A percentile compares a stretch with the other conserved stretches of the same genome.
Evolutionary conservation across 1,284 basidiomycete genomes (phyloP).

Genomic region (Pseudozyma thailandica): DNA sequence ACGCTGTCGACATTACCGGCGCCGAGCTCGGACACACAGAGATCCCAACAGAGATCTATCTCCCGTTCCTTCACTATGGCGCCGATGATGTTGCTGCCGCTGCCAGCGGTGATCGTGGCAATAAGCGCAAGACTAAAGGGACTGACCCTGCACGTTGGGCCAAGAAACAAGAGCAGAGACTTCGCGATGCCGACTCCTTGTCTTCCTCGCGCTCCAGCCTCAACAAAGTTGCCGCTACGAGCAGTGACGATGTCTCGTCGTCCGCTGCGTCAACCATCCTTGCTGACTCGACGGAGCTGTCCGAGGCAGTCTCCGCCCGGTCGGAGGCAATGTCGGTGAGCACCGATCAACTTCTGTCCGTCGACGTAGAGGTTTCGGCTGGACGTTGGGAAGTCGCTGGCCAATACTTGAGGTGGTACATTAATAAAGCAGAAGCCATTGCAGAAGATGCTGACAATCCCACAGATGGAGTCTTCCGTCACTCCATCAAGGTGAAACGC

Average conservation of each 20-base stretch:
- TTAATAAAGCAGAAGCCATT: conserved; percentile 67
- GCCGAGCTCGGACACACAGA: conserved; percentile 46
- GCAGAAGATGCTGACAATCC: conserved; percentile 26
- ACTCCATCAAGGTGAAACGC: conserved; percentile 44
- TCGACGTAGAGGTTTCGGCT: conserved; percentile 73
- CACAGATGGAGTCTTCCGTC: conserved; percentile 28
- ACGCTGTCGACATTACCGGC: conserved; percentile 35
- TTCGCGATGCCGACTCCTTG: conserved; percentile 18
- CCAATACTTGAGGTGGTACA: conserved; percentile 83
- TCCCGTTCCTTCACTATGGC: conserved; percentile 90
- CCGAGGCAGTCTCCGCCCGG: conserved; percentile 9
- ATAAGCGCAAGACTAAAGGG: conserved; percentile 20
- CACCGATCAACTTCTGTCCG: conserved; percentile 46
- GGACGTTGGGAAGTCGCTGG: conserved; percentile 79
- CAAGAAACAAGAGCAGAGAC: conserved; percentile 27
- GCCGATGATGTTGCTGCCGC: conserved; percentile 68
- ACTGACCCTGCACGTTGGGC: conserved; percentile 19
- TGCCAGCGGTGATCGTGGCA: conserved; percentile 40
- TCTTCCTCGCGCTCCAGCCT: conserved; percentile 24
- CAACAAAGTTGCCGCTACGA: conserved; percentile 1
- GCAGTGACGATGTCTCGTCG: conserved; percentile 20
- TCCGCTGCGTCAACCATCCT: conserved; percentile 26
- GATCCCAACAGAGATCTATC: conserved; percentile 82
- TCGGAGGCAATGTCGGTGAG: conserved; percentile 2
- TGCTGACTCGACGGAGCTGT: conserved; percentile 24